Evolutionary conservation across 2,329 filamentous ascomycete genomes (phyloP), one percentile per base, ranked within the genome.

Genomic region (Fusarium oxysporum): DNA sequence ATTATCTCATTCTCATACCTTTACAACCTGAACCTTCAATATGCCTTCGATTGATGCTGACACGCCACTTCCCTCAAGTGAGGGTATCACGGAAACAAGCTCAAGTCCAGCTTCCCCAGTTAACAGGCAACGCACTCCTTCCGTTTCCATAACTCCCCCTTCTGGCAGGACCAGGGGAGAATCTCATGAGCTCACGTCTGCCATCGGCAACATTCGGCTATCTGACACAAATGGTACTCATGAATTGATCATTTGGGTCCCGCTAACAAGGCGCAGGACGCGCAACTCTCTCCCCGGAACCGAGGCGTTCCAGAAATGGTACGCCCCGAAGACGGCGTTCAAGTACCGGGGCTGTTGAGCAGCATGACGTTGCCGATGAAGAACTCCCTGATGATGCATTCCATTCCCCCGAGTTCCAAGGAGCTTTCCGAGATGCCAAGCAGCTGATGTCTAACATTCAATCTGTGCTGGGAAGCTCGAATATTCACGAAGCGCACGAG

Each of bases 331-430:
- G 51, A 17, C 68, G 70, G 1, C 72, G 74, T 4, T 75, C 73
- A 33, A 73, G 63, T 25, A 60, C 71, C 0, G 37, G 54, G 10
- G 16, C 47, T 14, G 50, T 17, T 16, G 25, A 43, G 12, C 67
- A 37, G 12, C 77, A 79, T 9, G 60, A 78, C 19, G 77, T 81
- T 0, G 48, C 38, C 2, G 77, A 82, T 28, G 83, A 83, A 66
- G 75, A 80, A 37, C 76, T 76, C 8, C 80, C 82, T 1, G 53
- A 76, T 1, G 81, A 84, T 58, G 77, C 71, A 0, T 85, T 85
- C 48, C 77, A 84, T 50, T 65, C 78, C 2, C 76, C 81, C 0
- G 74, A 61, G 0, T 82, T 85, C 30, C 84, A 85, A 59, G 38
- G 66, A 0, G 77, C 78, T 0, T 78, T 85, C 11, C 53, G 45